These are phyloP conservation scores for Solanum chilense DNA, from an alignment of 257 asterid genomes.

Conservation along the genomic window DNA sequence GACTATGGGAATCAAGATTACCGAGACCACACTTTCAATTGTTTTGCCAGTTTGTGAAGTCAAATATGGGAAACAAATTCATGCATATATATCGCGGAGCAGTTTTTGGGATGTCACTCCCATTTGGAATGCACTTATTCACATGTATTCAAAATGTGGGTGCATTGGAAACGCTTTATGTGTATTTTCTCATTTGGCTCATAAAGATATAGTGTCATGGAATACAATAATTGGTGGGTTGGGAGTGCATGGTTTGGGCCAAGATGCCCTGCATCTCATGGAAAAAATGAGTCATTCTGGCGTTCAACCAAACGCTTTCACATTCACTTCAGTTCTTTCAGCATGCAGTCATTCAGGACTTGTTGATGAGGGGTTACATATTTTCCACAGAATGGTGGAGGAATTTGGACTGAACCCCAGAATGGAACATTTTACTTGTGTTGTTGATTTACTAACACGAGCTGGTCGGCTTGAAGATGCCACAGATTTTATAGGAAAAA, in stretches of 20 bases:
- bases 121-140: conserved; percentile 26
- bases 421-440: conserved; percentile 25
- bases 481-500: conserved; percentile 9
- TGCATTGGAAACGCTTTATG: conserved; percentile 11
- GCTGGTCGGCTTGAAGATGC: conserved; percentile 37
- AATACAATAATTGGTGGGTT: conserved; percentile 39
- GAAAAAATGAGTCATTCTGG: conserved; percentile 20
- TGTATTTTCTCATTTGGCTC: conserved; percentile 14
- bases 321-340: conserved; percentile 27
- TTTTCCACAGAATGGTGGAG: conserved; percentile 15
- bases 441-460: conserved; percentile 32
- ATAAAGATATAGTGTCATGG: conserved; percentile 32
- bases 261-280: conserved; percentile 18
- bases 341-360: conserved; percentile 43
- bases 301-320: conserved; percentile 16
- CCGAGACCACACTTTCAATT: conserved; percentile 19
- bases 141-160: conserved; percentile 35
- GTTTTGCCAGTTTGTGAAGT: conserved; percentile 22
- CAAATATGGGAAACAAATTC: conserved; percentile 26
- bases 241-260: conserved; percentile 29
- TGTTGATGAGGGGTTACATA: conserved; percentile 18
- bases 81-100: conserved; percentile 12
- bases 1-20: conserved; percentile 12
- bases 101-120: neutral
- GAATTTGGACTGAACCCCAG: conserved; percentile 14